phyloP scores from a whole-genome alignment of 352 stramenopile genomes.

The Thalassiosira mediterranea region DNA sequence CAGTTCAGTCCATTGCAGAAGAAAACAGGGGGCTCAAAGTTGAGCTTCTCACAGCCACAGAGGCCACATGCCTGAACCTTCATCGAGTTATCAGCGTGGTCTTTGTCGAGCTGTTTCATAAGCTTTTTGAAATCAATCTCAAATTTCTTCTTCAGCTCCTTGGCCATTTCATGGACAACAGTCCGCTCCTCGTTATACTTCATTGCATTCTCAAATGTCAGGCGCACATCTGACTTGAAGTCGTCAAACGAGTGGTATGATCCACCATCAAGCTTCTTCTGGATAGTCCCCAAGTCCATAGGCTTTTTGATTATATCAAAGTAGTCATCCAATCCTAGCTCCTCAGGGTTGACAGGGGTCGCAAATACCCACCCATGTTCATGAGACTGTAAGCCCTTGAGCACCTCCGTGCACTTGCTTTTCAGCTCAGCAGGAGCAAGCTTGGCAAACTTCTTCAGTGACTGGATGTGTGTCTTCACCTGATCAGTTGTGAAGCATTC shows the following conservation, averaged over 20 bases:
- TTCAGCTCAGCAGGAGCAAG: slow-evolving; percentile 90
- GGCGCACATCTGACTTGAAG: slow-evolving; percentile 85
- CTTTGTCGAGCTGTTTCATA: slow-evolving; percentile 76
- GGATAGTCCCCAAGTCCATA: slow-evolving; percentile 98
- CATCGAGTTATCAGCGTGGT: slow-evolving; percentile 84
- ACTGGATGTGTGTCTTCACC: slow-evolving; percentile 92
- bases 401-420: slow-evolving; percentile 88
- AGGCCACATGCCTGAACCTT: slow-evolving; percentile 94
- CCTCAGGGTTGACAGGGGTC: slow-evolving; percentile 93
- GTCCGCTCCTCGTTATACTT: slow-evolving; percentile 93
- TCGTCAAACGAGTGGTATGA: slow-evolving; percentile 91
- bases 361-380: slow-evolving; percentile 97
- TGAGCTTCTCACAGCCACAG: slow-evolving; percentile 95
- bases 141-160: slow-evolving; percentile 93
- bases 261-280: slow-evolving; percentile 92
- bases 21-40: slow-evolving; percentile 97
- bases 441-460: slow-evolving; percentile 84
- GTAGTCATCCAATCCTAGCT: slow-evolving; percentile 96
- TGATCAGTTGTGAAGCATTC: slow-evolving; percentile 91
- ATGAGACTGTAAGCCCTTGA: slow-evolving; percentile 94
- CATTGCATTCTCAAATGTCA: slow-evolving; percentile 92
- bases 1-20: slow-evolving; percentile 94
- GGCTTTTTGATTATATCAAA: slow-evolving; percentile 98
- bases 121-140: slow-evolving; percentile 87
- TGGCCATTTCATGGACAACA: slow-evolving; percentile 95